Evolutionary conservation across 352 stramenopile genomes (phyloP), one percentile per base, ranked within the genome.

Genomic region (Aphanomyces cochlioides): DNA sequence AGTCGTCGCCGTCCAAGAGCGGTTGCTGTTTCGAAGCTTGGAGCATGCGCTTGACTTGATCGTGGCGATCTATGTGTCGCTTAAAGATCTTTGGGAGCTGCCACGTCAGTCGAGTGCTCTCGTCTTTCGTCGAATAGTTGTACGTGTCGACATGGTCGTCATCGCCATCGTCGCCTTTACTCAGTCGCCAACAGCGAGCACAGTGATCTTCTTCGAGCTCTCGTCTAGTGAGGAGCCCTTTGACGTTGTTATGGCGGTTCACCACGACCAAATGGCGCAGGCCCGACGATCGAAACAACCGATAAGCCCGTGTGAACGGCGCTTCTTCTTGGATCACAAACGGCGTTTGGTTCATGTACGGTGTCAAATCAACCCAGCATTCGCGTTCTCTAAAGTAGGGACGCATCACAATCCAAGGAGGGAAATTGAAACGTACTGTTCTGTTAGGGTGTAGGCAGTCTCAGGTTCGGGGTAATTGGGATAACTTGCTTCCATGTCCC

Each of bases 291-390:
- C 97, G 93, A 75, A 99, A 99, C 28, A 99, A 82, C 15, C 94
- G 85, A 74, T 99, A 99, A 5, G 96, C 96, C 15, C 96, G 84
- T 67, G 97, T 85, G 56, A 99, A 97, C 4, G 93, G 97, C 2
- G 93, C 91, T 63, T 96, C 96, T 72, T 98, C 92, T 66, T 98
- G 96, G 39, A 99, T 93, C 50, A 95, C 89, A 69, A 98, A 98
- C 60, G 96, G 95, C 43, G 95, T 97, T 63, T 97, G 96, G 83
- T 99, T 98, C 65, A 98, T 98, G 79, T 99, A 99, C 1, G 97
- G 96, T 53, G 96, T 90, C 37, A 99, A 79, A 74, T 99, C 95
- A 40, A 98, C 81, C 89, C 92, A 98, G 61, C 93, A 80, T 39
- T 90, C 89, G 7, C 95, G 78, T 64, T 99, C 93, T 80, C 70